Conservation (phyloP, 345 rosid genomes). For the Carallia pectinifolia region DNA sequence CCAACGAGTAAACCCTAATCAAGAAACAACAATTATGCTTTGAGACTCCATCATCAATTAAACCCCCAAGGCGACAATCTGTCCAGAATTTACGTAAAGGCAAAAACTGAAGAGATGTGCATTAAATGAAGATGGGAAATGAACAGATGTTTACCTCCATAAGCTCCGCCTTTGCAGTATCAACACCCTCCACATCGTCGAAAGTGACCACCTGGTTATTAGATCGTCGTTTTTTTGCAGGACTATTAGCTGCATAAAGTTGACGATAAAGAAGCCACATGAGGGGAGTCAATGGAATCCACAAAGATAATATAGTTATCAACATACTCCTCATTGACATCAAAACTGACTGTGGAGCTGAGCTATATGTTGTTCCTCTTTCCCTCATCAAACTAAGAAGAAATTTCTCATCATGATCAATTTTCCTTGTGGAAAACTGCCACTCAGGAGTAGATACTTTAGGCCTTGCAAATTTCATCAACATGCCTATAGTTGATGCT, state of each 20-base stretch:
- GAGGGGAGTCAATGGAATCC: constrained; percentile 89
- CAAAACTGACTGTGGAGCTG: constrained; percentile 83
- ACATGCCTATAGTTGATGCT: constrained; percentile 14
- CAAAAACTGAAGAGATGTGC: not conserved
- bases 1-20: no score
- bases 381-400: constrained; percentile 90
- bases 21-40: not conserved
- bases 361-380: constrained; percentile 72
- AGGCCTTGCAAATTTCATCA: constrained; percentile 40
- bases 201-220: constrained; percentile 61
- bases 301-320: constrained; percentile 67
- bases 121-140: constrained; percentile 3
- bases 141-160: constrained; percentile 59
- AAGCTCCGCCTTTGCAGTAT: constrained; percentile 86
- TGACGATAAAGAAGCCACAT: constrained; percentile 98
- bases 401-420: constrained; percentile 87
- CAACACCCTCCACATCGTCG: constrained; percentile 96
- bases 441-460: constrained; percentile 52
- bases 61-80: not conserved
- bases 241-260: constrained; percentile 82
- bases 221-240: constrained; percentile 65
- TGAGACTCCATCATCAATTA: not conserved
- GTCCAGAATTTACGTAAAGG: not conserved
- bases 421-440: constrained; percentile 81
- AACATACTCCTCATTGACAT: constrained; percentile 62